phyloP scores from a whole-genome alignment of 371 early-diverging fungal species.

The Chytridiales sp. region DNA sequence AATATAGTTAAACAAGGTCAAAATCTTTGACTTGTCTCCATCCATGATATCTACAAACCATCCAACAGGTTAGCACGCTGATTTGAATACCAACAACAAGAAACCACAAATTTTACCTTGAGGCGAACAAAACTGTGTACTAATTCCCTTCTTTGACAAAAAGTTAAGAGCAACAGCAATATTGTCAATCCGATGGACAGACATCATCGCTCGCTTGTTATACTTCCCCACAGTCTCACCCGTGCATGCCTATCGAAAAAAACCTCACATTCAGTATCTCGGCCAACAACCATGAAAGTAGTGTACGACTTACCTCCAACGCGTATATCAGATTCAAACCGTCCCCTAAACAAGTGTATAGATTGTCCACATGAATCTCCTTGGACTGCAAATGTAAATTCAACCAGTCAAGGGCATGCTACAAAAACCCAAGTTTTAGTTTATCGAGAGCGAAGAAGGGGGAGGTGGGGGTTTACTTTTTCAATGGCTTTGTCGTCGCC shows the following conservation, averaged over 20 bases:
- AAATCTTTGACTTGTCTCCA: constrained; percentile 48
- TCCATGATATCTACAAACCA: constrained; percentile 42
- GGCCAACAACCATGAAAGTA: background rate
- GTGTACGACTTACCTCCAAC: constrained; percentile 37
- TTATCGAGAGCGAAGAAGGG: background rate
- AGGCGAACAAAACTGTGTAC: constrained; percentile 35
- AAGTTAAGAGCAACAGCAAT: constrained; percentile 46
- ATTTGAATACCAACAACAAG: no score
- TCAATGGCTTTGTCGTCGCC: constrained; percentile 54
- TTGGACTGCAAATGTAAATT: constrained; percentile 41
- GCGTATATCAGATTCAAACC: constrained; percentile 51
- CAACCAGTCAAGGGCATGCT: constrained; percentile 51
- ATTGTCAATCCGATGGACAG: constrained; percentile 51
- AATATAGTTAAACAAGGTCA: constrained; percentile 48
- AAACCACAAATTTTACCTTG: constrained; percentile 32
- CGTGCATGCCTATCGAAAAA: constrained; percentile 30
- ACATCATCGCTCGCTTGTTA: constrained; percentile 49
- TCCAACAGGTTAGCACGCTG: background rate
- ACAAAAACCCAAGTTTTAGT: constrained; percentile 1
- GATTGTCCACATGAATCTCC: constrained; percentile 38
- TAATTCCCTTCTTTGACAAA: constrained; percentile 40
- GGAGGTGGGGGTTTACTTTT: constrained; percentile 29
- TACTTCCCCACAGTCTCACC: constrained; percentile 49
- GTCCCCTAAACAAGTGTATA: constrained; percentile 37
- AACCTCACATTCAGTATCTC: background rate